Conservation (phyloP, 2,329 filamentous ascomycete species). For the Dactylellina drechsleri region DNA sequence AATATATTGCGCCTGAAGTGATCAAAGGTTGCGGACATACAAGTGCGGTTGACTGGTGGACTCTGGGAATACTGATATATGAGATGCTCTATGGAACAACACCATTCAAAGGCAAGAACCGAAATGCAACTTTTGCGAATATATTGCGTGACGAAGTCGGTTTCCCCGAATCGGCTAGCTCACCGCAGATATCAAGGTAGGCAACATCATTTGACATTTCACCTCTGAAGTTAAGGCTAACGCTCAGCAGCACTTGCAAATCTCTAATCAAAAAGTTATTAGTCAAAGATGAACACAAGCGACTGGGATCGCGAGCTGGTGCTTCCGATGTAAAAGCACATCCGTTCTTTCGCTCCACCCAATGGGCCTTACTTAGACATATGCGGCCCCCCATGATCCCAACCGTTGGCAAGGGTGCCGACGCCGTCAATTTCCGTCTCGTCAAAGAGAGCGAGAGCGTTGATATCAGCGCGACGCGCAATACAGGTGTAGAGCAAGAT, state of each 20-base stretch:
- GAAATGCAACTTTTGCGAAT: constrained; percentile 97
- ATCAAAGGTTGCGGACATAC: constrained; percentile 99
- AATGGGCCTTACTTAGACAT: constrained; percentile 96
- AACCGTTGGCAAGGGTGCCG: constrained; percentile 85
- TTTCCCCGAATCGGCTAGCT: constrained; percentile 87
- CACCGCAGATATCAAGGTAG: constrained; percentile 90
- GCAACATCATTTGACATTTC: constrained; percentile 62
- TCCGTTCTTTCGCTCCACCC: constrained; percentile 93
- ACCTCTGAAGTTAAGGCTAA: background rate
- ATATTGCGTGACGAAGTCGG: constrained; percentile 94
- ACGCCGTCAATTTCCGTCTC: constrained; percentile 96
- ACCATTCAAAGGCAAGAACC: constrained; percentile 98
- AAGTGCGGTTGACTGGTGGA: constrained; percentile 99
- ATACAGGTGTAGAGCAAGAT: constrained; percentile 83
- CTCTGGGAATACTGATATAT: constrained; percentile 93
- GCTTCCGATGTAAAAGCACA: constrained; percentile 97
- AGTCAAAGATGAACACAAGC: constrained; percentile 96
- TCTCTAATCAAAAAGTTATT: constrained; percentile 93
- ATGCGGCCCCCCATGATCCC: constrained; percentile 98
- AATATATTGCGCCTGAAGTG: constrained; percentile 98
- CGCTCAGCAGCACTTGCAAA: constrained; percentile 80
- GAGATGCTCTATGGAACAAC: constrained; percentile 99
- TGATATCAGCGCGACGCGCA: constrained; percentile 73
- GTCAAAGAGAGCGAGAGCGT: constrained; percentile 97
- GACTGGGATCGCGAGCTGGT: constrained; percentile 90